Evolutionary conservation across 192 early-diverging fungal genomes (phyloP).

Genomic region (Coemansia sp.): DNA sequence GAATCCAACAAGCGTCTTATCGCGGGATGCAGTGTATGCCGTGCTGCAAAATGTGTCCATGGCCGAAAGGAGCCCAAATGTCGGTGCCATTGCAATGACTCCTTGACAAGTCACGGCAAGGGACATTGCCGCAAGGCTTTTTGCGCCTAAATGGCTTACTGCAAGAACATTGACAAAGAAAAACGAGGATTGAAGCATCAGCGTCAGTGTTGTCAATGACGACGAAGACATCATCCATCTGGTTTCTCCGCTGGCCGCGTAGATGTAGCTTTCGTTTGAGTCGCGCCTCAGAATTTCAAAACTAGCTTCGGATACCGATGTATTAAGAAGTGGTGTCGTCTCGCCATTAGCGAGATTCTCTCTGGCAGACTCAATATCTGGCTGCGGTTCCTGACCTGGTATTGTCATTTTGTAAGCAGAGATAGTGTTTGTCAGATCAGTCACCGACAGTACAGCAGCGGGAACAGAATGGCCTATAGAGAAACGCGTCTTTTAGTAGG

Average conservation of each 20-base stretch:
- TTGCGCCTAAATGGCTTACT: constrained; percentile 59
- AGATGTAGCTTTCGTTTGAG: constrained; percentile 25
- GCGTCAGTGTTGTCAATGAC: constrained; percentile 21
- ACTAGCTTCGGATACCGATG: constrained; percentile 33
- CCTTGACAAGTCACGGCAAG: constrained; percentile 60
- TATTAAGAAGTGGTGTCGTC: constrained; percentile 31
- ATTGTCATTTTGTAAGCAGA: constrained; percentile 11
- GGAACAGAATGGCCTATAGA: not conserved
- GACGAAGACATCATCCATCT: constrained; percentile 39
- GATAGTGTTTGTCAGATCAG: not conserved
- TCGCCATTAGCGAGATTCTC: constrained; percentile 8
- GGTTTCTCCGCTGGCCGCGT: constrained; percentile 23
- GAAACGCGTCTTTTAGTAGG: not conserved
- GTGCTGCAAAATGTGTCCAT: constrained; percentile 35
- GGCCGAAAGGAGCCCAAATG: constrained; percentile 61
- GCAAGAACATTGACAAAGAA: constrained; percentile 63
- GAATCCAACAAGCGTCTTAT: constrained; percentile 36
- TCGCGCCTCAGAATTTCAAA: constrained; percentile 39
- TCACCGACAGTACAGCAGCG: not conserved
- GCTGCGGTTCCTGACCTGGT: not conserved
- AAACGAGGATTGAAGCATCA: constrained; percentile 62
- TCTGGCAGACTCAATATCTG: constrained; percentile 20
- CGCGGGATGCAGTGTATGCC: constrained; percentile 27
- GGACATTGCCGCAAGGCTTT: constrained; percentile 64
- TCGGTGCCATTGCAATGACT: constrained; percentile 44